Evolutionary conservation across 306 rosid species (phyloP), one percentile per base, ranked within the genome.

Genomic region (Dalbergia cultrata): DNA sequence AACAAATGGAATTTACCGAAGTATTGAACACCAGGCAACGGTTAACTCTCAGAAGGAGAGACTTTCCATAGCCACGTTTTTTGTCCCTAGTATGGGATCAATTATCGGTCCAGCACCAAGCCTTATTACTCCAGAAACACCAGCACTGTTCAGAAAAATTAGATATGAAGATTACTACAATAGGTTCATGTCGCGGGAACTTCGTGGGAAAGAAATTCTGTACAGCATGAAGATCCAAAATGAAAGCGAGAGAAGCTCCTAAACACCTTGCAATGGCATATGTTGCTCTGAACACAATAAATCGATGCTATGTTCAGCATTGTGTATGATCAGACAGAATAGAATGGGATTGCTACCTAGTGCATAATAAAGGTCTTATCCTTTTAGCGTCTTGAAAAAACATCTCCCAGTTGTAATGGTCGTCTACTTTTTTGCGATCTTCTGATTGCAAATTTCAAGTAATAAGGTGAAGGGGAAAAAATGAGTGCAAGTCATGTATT

Each of bases 21-120:
- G 91, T 75, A 44, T 76, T 3, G 80, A 88, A 78, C 87, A 88
- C 65, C 63, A 81, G 0, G 87, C 79, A 0, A 77, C 53, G 0
- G 86, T 88, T n/a, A 88, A 88, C 68, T 12, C 45, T 5, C 44
- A 19, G n/a, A 81, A 81, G 14, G 89, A 88, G 33, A 83, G 92
- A 72, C 72, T 86, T 13, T 86, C 88, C 0, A 13, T 86, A 5
- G 92, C 82, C 71, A 83, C 87, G 33, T 85, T 85, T 58, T 80
- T 41, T 67, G 39, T 4, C 22, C 87, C 86, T 21, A 80, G 22
- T 0, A 37, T 78, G 13, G 80, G 66, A 9, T 73, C 65, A 34
- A 81, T 65, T 5, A 0, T 87, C 9, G 89, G 86, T 53, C 90
- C 90, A 6, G 86, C 87, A 8, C 81, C 85, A n/a, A 85, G 87